Evolutionary conservation across 2,329 filamentous ascomycete species (phyloP).

Genomic region (Samsoniella hepiali): DNA sequence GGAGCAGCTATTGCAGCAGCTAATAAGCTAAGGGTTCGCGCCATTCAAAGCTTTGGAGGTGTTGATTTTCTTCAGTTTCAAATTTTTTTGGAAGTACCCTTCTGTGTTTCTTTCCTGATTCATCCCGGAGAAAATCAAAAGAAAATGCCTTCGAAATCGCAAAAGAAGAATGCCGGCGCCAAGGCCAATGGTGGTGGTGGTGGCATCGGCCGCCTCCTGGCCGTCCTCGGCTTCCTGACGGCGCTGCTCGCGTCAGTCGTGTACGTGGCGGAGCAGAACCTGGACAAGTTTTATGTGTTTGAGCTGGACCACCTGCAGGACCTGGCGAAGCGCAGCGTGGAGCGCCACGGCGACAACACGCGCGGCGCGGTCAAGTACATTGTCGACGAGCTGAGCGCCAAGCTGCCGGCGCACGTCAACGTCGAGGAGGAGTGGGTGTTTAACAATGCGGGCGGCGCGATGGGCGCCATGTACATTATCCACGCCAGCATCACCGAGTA

Average conservation of each 20-base stretch:
- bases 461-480: constrained; percentile 89
- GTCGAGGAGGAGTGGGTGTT: constrained; percentile 80
- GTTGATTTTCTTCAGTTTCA: not conserved
- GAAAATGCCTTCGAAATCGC: constrained; percentile 17
- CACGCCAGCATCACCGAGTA: constrained; percentile 90
- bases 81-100: not conserved
- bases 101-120: not conserved
- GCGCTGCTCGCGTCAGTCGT: constrained; percentile 53
- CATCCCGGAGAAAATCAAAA: not conserved
- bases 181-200: not conserved
- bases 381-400: constrained; percentile 59
- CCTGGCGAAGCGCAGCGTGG: constrained; percentile 63
- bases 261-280: constrained; percentile 56
- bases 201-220: constrained; percentile 39
- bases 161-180: constrained; percentile 10
- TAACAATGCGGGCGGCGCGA: constrained; percentile 87
- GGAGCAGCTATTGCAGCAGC: not conserved
- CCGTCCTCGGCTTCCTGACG: constrained; percentile 50
- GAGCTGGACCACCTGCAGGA: constrained; percentile 64
- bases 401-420: constrained; percentile 57
- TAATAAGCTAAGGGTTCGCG: not conserved
- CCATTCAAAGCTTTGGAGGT: not conserved
- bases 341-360: constrained; percentile 72
- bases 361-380: constrained; percentile 65
- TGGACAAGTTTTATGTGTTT: constrained; percentile 73